Base-by-base conservation (phyloP, 495 filamentous ascomycete species). In the Neurospora sp. region DNA sequence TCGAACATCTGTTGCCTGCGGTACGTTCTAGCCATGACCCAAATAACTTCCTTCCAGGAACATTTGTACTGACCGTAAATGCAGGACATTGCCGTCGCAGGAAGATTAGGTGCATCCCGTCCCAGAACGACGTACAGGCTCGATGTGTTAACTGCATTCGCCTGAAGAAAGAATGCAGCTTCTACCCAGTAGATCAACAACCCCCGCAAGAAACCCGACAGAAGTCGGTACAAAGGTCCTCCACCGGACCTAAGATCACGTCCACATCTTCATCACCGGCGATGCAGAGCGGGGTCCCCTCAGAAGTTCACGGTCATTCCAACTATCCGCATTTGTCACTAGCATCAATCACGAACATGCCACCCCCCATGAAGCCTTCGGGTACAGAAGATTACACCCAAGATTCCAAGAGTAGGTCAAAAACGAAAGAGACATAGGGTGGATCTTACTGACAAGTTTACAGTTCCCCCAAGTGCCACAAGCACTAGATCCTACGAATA, bases 121-220 rank as follows among this genome's bases (percentile, higher is more conserved):
- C 92, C 39, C 76, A 84, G 85, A 91, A 92, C 75, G 95, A 98
- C 79, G 81, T 88, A 16, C 89, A 94, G 78, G 92, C 92, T 70
- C 91, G 96, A 74, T 99, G 96, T 82, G 91, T 92, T 73, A 97
- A 97, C 83, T 99, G 96, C 83, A 98, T 98, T 76, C 91, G 93
- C 70, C 86, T 99, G 80, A 95, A 96, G 79, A 98, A 97, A 81
- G 94, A 97, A 73, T 99, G 96, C 82, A 92, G 92, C 79, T 99
- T 98, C 84, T 93, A 90, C 79, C 93, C 95, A 12, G 94, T 98
- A 38, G 94, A 97, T 72, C 93, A 95, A 81, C 91, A 92, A 77
- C 91, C 91, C 27, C 89, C 88, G 11, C 80, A 81, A 35, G 74
- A 83, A 73, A 79, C 77, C 42, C 75, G 78, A 69, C 79, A 81